Conservation (phyloP, 192 early-diverging fungal species). For the Backusella sp. region DNA sequence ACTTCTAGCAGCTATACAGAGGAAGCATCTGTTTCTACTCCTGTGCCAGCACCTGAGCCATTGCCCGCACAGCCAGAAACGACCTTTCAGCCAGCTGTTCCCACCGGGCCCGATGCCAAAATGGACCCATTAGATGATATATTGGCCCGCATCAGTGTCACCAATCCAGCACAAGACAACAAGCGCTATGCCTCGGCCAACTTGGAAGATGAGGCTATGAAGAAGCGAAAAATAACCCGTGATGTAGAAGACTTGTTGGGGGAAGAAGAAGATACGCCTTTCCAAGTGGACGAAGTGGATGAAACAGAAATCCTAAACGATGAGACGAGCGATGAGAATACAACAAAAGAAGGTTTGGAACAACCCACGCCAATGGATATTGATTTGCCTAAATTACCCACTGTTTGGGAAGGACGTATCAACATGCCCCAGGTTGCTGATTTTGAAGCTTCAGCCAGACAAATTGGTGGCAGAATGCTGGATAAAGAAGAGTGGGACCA, state of each 20-base stretch:
- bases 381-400: not conserved
- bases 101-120: constrained; percentile 21
- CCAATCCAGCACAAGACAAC: constrained; percentile 32
- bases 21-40: not conserved
- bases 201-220: constrained; percentile 34
- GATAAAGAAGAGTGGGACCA: constrained; percentile 52
- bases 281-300: constrained; percentile 26
- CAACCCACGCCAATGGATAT: not conserved
- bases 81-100: not conserved
- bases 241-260: constrained; percentile 26
- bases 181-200: constrained; percentile 36
- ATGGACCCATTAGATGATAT: constrained; percentile 53
- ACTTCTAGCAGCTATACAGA: constrained; percentile 13
- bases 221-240: constrained; percentile 23
- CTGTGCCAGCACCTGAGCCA: not conserved
- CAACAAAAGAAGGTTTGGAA: not conserved
- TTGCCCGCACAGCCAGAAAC: not conserved
- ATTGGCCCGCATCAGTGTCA: constrained; percentile 47
- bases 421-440: constrained; percentile 65
- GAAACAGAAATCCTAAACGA: constrained; percentile 5
- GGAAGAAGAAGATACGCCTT: constrained; percentile 28
- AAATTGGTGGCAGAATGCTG: constrained; percentile 57
- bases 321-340: not conserved
- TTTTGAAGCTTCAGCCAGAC: constrained; percentile 54
- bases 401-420: constrained; percentile 62